Evolutionary conservation across 148 eudicot genomes (phyloP), one percentile per base, ranked within the genome.

Genomic region (Dianthus caryophyllus): DNA sequence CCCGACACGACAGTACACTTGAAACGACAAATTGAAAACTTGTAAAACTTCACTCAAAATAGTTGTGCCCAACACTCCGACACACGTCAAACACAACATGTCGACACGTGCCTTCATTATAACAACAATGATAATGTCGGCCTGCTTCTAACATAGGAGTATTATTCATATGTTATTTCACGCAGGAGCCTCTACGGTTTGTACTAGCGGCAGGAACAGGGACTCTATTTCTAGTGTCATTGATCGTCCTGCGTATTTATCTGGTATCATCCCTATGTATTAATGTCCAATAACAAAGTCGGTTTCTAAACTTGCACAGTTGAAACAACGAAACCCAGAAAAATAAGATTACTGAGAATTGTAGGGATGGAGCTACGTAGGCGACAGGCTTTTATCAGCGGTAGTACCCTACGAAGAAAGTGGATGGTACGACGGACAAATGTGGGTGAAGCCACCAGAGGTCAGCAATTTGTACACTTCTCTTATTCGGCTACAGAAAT

Each of bases 401-500:
- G 98, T 93, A 63, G 77, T 93, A 63, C 96, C 96, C 52, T 93
- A 89, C 64, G 98, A 93, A 78, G 96, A 93, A 76, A 87, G 78
- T 60, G 98, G 98, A 41, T 89, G 98, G 96, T 93, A 93, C 76
- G 98, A 93, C 63, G 96, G 98, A 29, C 98, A 93, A 76, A 89
- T 93, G 95, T 93, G 96, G 96, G 98, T 85, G 26, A 93, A 93
- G 74, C 98, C 96, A 65, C 98, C 96, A 10, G 98, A 93, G 96
- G 95, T 92, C 65, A 73, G 85, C 64, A n/a, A 13, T 3, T 38
- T 16, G 2, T 51, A 48, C 24, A 57, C 38, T 53, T 76, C 15
- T 4, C n/a, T 25, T 66, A 52, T 48, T 47, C 13, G 36, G 58
- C 49, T 49, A 48, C 6, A 16, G 20, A 64, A 55, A 16, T 13